phyloP scores from a whole-genome alignment of 495 filamentous ascomycete genomes.

The Neurospora sp. region DNA sequence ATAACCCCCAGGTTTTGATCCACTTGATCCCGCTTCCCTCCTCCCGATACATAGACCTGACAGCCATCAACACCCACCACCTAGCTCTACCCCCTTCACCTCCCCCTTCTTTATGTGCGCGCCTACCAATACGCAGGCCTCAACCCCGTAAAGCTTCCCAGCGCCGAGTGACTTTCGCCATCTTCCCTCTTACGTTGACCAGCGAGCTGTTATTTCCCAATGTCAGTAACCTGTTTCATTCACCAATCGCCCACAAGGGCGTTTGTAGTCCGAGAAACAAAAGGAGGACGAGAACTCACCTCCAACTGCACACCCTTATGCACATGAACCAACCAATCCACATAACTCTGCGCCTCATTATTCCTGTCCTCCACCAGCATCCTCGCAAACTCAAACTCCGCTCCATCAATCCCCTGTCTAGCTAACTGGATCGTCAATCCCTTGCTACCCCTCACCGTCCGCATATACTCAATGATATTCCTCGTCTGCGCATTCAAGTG shows the following conservation, averaged over 20 bases:
- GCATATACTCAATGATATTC: conserved; percentile 83
- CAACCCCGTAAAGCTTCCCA: conserved; percentile 57
- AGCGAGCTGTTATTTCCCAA: conserved; percentile 37
- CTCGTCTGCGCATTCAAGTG: conserved; percentile 92
- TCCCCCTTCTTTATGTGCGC: not conserved
- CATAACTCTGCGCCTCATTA: conserved; percentile 94
- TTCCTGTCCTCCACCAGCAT: conserved; percentile 90
- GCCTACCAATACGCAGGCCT: conserved; percentile 59
- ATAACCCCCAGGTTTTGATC: not conserved
- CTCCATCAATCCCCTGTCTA: conserved; percentile 85
- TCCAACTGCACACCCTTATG: conserved; percentile 89
- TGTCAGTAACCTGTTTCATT: not conserved
- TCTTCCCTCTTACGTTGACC: conserved; percentile 73
- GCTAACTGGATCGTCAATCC: conserved; percentile 83
- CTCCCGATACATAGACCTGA: not conserved
- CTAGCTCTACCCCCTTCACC: not conserved
- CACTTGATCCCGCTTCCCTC: not conserved
- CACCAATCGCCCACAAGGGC: not conserved
- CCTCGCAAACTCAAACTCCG: conserved; percentile 92
- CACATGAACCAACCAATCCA: conserved; percentile 95
- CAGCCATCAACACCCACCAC: not conserved
- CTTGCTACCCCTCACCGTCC: conserved; percentile 72
- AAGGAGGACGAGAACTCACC: conserved; percentile 26
- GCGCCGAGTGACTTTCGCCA: conserved; percentile 42
- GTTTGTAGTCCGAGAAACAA: too few species aligned